Evolutionary conservation across 2,329 filamentous ascomycete species (phyloP), one percentile per base, ranked within the genome.

Genomic region (Akanthomyces dipterigenus): DNA sequence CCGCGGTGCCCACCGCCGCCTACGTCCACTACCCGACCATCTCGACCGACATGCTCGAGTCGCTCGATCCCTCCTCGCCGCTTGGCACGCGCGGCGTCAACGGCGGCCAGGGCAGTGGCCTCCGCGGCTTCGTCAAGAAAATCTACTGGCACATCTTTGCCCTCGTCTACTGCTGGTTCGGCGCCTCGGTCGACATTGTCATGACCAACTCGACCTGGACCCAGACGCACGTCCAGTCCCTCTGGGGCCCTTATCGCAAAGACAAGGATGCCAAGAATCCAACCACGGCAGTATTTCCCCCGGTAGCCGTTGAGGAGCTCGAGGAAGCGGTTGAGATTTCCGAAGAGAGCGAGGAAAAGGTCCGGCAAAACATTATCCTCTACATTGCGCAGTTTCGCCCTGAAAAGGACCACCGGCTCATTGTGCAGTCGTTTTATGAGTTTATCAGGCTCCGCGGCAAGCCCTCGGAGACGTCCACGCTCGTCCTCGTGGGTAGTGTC

Each of bases 191-290:
- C 49, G 93, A 99, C 70, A 85, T 96, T 0, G 93, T 98, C 66
- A 96, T 98, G 91, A 96, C 95, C 62, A 99, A 99, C 75, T 96
- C 91, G 5, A 90, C 84, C 62, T 99, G 95, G 95, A 99, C 95
- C 0, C 89, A 95, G 66, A 82, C 77, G 1, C 92, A 98, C 70
- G 88, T 98, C 66, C 83, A 86, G 64, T 82, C 83, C 8, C 80
- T 98, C 8, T 98, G 93, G 93, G 88, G 87, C 0, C 82, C 79
- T 58, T 78, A 77, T 68, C 80, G 81, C 67, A 75, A 70, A 50
- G 70, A 75, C 46, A 78, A 78, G 64, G 76, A 77, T 63, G 75
- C 76, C 63, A 69, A 70, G 59, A 74, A 81, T 51, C 80, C 84
- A 48, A 89, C 91, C 45, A 82, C 84, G 5, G 89, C 95, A 26